These are phyloP conservation scores for Solanum etuberosum DNA, from an alignment of 257 asterid species.

Conservation along the genomic window DNA sequence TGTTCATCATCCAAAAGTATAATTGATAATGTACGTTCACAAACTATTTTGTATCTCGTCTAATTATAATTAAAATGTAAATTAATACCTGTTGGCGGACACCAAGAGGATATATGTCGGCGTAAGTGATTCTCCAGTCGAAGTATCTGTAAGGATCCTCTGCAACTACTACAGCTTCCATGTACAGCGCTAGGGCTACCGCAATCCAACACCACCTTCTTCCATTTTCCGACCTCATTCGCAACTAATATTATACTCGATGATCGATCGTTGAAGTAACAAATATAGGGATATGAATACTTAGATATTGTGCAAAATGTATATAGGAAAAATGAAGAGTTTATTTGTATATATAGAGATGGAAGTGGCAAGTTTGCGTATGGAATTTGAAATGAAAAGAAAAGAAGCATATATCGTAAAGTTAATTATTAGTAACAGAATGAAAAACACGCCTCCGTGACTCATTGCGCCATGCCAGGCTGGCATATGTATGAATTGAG, in stretches of 20 bases:
- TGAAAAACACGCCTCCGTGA: neutral
- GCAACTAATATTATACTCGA: neutral
- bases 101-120: slow-evolving; percentile 50
- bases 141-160: slow-evolving; percentile 58
- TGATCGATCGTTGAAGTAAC: neutral
- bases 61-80: no score
- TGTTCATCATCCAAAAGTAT: neutral
- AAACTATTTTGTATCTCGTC: no score
- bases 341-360: neutral
- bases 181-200: neutral
- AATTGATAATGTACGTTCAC: neutral
- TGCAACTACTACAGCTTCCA: slow-evolving; percentile 15
- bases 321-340: neutral
- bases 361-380: neutral
- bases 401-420: neutral
- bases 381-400: neutral
- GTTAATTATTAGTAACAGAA: neutral
- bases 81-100: slow-evolving; percentile 58
- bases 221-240: slow-evolving; percentile 11
- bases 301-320: neutral
- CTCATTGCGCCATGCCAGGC: neutral
- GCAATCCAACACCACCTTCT: neutral
- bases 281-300: neutral
- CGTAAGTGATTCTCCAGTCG: slow-evolving; percentile 53
- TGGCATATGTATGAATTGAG: neutral